Base-by-base conservation (phyloP, 2,329 filamentous ascomycete genomes). In the Trichoderma pleuroti region DNA sequence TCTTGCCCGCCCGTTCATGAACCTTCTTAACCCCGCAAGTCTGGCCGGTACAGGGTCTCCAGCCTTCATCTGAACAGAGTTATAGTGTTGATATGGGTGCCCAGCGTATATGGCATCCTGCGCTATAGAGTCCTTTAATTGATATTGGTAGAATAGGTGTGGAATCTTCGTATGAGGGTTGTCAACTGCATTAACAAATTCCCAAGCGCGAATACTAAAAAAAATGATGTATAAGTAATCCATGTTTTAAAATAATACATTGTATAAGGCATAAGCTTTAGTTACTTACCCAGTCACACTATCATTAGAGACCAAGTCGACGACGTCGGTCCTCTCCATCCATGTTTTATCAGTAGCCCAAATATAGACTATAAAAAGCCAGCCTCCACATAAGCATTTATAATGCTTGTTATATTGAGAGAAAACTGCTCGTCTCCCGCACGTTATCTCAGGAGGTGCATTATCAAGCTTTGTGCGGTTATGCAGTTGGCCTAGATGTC, bases 371-470 rank as follows among this genome's bases (percentile, higher is more conserved):
- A 66, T 32, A 66, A 66, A 49, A 42, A 42, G 49, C 63, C 32
- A 66, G 32, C 42, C 63, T 66, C 63, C 63, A 30, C 21, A 21
- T 8, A 57, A 57, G 46, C 63, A 9, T 4, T 57, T 54, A 30
- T 30, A 56, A 56, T 66, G 49, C n/a, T 36, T 11, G 30, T 21
- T 10, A 42, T 42, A 18, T 66, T 54, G 49, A 18, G 63, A 66
- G 49, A 66, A 66, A 14, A 66, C 32, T 11, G 63, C 63, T 57
- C 63, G 63, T 57, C 49, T 42, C 24, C 63, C 63, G 63, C 63
- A 66, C 21, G 49, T 66, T 57, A 66, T 66, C 63, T 66, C 49
- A 66, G 63, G 63, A 42, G 63, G 63, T 21, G 63, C 63, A 42
- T 66, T 21, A 14, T 66, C 63, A 39, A 39, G 49, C 34, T 42